phyloP scores from a whole-genome alignment of 108 stramenopile species.

The Nitzschia palea region DNA sequence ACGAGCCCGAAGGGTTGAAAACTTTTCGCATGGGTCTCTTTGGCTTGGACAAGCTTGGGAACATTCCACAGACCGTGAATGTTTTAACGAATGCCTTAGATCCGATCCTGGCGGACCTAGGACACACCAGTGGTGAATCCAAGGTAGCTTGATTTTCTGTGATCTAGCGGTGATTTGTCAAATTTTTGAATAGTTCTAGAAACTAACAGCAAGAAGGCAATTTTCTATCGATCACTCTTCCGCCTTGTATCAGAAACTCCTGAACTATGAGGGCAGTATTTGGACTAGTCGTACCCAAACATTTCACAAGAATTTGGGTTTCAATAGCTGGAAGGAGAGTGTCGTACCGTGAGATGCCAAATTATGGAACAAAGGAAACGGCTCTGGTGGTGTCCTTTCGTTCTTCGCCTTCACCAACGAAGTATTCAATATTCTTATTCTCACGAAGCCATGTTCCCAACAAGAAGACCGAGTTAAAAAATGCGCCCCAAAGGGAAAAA shows the following conservation, averaged over 20 bases:
- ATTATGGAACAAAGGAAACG: background rate
- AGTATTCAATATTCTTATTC: conserved; percentile 40
- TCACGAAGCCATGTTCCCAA: conserved; percentile 59
- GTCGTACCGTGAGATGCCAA: no score
- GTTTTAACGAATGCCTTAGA: conserved; percentile 75
- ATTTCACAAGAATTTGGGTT: no score
- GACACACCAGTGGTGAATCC: conserved; percentile 42
- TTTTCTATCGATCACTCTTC: no score
- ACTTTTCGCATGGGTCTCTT: conserved; percentile 93
- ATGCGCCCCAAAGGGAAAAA: conserved; percentile 53
- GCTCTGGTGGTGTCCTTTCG: background rate
- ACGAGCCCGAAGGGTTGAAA: conserved; percentile 85
- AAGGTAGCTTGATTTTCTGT: no score
- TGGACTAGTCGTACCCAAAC: no score
- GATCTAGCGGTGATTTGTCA: no score
- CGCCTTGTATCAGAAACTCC: no score
- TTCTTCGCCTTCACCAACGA: background rate
- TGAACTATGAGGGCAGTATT: no score
- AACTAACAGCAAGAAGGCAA: no score
- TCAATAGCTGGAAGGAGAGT: no score
- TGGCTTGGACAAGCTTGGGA: conserved; percentile 89
- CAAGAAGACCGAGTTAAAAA: conserved; percentile 43
- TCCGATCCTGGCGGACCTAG: conserved; percentile 64
- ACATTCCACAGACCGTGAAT: conserved; percentile 74
- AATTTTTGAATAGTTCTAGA: no score